Evolutionary conservation across 2,329 filamentous ascomycete genomes (phyloP).

Genomic region (Calycina marina): DNA sequence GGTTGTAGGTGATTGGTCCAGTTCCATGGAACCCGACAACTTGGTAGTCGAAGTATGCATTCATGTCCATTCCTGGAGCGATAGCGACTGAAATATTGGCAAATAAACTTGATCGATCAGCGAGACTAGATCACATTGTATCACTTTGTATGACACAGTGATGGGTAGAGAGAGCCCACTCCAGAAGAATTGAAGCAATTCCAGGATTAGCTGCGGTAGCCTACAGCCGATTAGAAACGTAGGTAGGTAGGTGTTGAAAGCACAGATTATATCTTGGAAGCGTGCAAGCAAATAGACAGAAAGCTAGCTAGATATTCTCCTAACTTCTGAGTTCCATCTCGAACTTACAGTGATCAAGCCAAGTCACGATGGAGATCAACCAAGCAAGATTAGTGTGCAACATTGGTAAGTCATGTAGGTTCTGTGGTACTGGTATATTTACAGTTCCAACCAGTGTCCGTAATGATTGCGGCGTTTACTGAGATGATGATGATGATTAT

Average conservation of each 20-base stretch:
- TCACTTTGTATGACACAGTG: constrained; percentile 54
- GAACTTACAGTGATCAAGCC: too few relatives aligned
- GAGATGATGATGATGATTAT: too few relatives aligned
- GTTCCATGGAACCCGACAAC: constrained; percentile 46
- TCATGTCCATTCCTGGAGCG: constrained; percentile 48
- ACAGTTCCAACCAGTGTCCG: constrained; percentile 65
- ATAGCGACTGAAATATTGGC: background rate
- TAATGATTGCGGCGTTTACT: constrained; percentile 54
- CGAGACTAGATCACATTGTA: too few relatives aligned
- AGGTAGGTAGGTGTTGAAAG: too few relatives aligned
- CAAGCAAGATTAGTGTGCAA: constrained; percentile 29
- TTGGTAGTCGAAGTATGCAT: constrained; percentile 54
- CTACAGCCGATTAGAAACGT: constrained; percentile 64
- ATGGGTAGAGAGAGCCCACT: constrained; percentile 70
- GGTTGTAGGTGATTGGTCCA: constrained; percentile 40
- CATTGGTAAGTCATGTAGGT: constrained; percentile 17
- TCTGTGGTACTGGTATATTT: constrained; percentile 32
- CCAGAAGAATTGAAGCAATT: constrained; percentile 61
- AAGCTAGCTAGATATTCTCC: too few relatives aligned
- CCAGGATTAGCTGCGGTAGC: constrained; percentile 71
- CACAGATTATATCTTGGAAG: too few relatives aligned
- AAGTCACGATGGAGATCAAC: constrained; percentile 46
- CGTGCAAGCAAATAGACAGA: too few relatives aligned
- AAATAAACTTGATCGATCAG: too few relatives aligned
- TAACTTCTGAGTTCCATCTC: too few relatives aligned